phyloP scores from a whole-genome alignment of 1,284 basidiomycete species.

The Sanguinoderma infundibulare region DNA sequence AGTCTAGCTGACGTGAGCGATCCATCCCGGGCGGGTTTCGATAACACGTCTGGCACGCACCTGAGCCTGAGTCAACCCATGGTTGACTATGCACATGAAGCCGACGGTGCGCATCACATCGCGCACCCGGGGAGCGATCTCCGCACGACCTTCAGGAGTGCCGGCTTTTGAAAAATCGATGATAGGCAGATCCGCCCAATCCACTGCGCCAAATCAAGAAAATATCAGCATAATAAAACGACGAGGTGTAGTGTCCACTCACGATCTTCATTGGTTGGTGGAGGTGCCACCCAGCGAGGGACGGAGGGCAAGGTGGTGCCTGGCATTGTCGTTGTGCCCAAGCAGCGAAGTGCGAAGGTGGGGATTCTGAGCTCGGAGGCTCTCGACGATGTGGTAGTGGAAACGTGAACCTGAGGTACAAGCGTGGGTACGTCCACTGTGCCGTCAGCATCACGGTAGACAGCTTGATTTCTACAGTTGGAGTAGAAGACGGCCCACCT shows the following conservation, averaged over 20 bases:
- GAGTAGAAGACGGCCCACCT: not conserved
- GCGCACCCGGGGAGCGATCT: slow-evolving; percentile 52
- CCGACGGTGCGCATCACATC: slow-evolving; percentile 63
- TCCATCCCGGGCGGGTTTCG: not conserved
- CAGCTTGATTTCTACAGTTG: not conserved
- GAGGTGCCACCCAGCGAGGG: slow-evolving; percentile 41
- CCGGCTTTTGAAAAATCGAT: slow-evolving; percentile 61
- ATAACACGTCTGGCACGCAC: slow-evolving; percentile 30
- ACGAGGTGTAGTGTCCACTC: slow-evolving; percentile 18
- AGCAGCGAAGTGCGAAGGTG: not conserved
- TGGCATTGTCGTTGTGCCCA: slow-evolving; percentile 17
- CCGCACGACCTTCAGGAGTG: slow-evolving; percentile 49
- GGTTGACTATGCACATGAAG: slow-evolving; percentile 66
- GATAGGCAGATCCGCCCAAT: slow-evolving; percentile 67
- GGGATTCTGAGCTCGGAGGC: not conserved
- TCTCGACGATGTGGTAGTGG: too few species aligned
- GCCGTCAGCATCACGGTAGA: not conserved
- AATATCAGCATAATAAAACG: not conserved
- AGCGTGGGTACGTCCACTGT: not conserved
- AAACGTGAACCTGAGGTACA: not conserved
- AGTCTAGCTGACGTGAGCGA: slow-evolving; percentile 28
- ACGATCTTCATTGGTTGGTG: slow-evolving; percentile 39
- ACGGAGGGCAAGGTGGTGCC: slow-evolving; percentile 17
- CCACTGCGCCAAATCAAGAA: slow-evolving; percentile 43
- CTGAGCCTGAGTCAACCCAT: slow-evolving; percentile 52